Base-by-base conservation (phyloP, 78 protist species). In the Dictyostelium citrinum region DNA sequence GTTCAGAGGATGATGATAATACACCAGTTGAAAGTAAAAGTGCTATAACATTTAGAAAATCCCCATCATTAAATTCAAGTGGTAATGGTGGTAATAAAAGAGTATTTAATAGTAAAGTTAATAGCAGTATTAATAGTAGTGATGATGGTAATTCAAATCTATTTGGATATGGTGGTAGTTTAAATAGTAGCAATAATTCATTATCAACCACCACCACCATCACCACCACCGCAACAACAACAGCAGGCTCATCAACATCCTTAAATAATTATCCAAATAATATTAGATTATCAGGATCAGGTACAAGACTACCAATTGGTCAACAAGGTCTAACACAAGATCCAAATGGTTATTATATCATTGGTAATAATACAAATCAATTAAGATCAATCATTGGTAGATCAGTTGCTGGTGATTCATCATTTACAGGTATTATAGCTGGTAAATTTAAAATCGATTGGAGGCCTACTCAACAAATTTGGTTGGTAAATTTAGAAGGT, bases 391-490 rank as follows among this genome's bases (percentile, higher is more conserved):
- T 83, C 31, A 51, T 83, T 27, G 81, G 71, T 22, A 83, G 58
- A 72, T 72, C 90, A 35, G 43, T 72, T 17, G 75, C 41, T 5
- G 93, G 93, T 49, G 93, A 88, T 31, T 9, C 41, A 12, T 45
- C 84, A 16, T 88, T 76, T 68, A 43, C 84, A 22, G 93, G 93
- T 79, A 77, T 67, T 12, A 31, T 76, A 8, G 80, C 70, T 29
- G 93, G 93, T 24, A 67, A n/a, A 67, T 88, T 88, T 67, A 88
- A 78, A 64, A 17, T 88, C 37, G 93, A 88, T 55, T 88, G 93
- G 93, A 88, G 68, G 49, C 86, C 84, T 27, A 17, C 33, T 5
- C 39, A 60, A 10, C 35, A 41, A 22, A n/a, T 60, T 31, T 88
- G 93, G 93, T 20, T 10, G 0, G 27, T 88, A 8, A 78, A 43